Evolutionary conservation across 2,329 filamentous ascomycete genomes (phyloP).

Genomic region (Xylaria sp.): DNA sequence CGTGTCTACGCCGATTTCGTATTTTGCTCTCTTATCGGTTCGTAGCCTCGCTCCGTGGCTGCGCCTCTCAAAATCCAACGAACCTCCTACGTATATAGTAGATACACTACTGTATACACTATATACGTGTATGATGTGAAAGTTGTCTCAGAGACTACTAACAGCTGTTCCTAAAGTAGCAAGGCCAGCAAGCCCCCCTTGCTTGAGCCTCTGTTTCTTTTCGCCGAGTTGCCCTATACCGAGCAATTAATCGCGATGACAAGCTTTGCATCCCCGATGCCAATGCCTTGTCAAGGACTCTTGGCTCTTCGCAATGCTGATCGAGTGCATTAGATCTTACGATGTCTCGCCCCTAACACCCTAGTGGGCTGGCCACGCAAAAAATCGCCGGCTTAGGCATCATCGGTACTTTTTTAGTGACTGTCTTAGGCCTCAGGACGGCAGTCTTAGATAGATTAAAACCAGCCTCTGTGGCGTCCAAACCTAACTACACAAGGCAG

Average conservation of each 20-base stretch:
- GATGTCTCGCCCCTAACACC: not conserved
- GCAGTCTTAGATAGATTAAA: not conserved
- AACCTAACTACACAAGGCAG: slow-evolving; percentile 1
- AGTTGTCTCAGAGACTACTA: not conserved
- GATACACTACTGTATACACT: not conserved
- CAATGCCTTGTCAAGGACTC: not conserved
- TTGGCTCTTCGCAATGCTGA: not conserved
- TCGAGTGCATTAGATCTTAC: not conserved
- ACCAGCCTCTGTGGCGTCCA: not conserved
- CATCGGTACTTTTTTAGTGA: not conserved
- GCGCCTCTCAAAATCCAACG: not conserved
- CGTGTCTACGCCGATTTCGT: not conserved
- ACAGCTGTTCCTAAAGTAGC: not conserved
- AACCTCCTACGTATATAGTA: not conserved
- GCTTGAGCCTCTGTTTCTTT: not conserved
- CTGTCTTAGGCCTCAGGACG: slow-evolving; percentile 10
- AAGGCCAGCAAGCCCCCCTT: not conserved
- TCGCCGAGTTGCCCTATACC: slow-evolving; percentile 7
- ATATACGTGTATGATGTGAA: not conserved
- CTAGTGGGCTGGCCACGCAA: not conserved
- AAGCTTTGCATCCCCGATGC: slow-evolving; percentile 13
- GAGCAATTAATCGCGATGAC: slow-evolving; percentile 2
- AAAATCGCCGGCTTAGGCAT: slow-evolving; percentile 1
- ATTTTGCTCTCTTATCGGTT: not conserved
- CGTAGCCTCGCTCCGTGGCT: not conserved